Evolutionary conservation across 306 rosid genomes (phyloP), one percentile per base, ranked within the genome.

Genomic region (Lathyrus aphaca): DNA sequence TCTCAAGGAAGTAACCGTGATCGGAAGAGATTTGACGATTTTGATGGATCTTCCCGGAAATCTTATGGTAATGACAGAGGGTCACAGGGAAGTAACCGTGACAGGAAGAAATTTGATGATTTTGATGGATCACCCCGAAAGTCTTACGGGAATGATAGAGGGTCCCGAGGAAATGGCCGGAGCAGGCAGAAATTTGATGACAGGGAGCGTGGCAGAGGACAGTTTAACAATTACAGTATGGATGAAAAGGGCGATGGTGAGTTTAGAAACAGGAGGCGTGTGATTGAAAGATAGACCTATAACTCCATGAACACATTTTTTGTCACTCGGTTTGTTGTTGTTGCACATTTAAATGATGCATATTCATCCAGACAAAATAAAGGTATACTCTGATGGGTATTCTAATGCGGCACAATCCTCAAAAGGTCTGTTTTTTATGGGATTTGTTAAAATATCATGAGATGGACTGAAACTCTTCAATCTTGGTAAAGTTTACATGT

Each of bases 221-320:
- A 59, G 66, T 54, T 42, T 50, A 66, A 74, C 59, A 83, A 66
- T 64, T 49, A 78, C 69, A 64, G 76, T 45, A 56, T 53, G 77
- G 83, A 73, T 71, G 77, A 27, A 68, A 86, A 68, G 23, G 88
- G 74, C 65, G 59, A 12, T 64, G 84, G 79, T 18, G 87, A 79
- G 14, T 94, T 82, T 56, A 84, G 30, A 82, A 94, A 94, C 82
- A 87, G 89, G 32, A 77, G 92, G 74, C 92, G 96, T 9, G 91
- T 88, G 44, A 84, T 94, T 64, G 91, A 88, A 82, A 84, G 98
- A 79, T 90, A 84, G 86, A 27, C 44, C 42, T 16, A 45, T 35
- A 11, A 60, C 59, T 64, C 37, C 49, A 64, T 44, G 53, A 64
- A 37, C 76, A 43, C 25, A 44, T 13, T 25, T 64, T 64, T 43